A percentile compares a stretch with the other conserved stretches of the same genome.
Evolutionary conservation across 495 filamentous ascomycete species (phyloP).

Genomic region (Oleoguttula mirabilis): DNA sequence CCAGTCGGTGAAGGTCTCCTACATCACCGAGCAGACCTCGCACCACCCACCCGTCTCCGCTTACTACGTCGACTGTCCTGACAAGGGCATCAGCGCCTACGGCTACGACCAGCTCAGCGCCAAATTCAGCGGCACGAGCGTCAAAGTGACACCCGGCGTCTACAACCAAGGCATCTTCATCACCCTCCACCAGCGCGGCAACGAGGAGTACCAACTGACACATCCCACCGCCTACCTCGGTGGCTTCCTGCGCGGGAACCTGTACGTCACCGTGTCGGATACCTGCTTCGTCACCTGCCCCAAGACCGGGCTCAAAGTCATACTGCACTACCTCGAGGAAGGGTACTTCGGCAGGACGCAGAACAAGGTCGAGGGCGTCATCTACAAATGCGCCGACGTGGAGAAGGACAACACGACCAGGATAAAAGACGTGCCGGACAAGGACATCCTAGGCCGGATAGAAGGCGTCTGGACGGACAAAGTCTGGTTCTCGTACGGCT

Average conservation of each 20-base stretch:
- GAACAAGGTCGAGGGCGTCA: conserved; percentile 79
- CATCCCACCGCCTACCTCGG: conserved; percentile 90
- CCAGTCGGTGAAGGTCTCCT: conserved; percentile 64
- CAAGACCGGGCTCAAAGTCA: conserved; percentile 77
- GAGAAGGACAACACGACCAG: conserved; percentile 60
- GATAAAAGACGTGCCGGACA: conserved; percentile 74
- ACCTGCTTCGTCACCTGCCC: conserved; percentile 74
- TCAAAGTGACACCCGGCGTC: conserved; percentile 79
- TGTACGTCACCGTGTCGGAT: conserved; percentile 80
- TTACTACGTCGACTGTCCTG: conserved; percentile 85
- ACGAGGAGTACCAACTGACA: conserved; percentile 89
- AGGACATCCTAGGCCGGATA: conserved; percentile 70
- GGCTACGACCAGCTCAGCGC: conserved; percentile 94
- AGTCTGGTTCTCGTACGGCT: conserved; percentile 46
- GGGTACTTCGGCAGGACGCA: conserved; percentile 87
- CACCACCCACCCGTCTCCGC: conserved; percentile 97
- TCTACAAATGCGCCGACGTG: conserved; percentile 71
- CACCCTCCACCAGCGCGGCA: conserved; percentile 60
- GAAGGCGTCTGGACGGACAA: conserved; percentile 73
- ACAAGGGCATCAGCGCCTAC: conserved; percentile 75
- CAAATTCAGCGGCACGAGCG: conserved; percentile 92
- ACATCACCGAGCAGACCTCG: conserved; percentile 94
- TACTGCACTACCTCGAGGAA: conserved; percentile 85
- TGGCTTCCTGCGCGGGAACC: conserved; percentile 64
- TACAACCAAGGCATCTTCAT: conserved; percentile 96